phyloP scores from a whole-genome alignment of 208 protist species.

The Crithidia sp. region DNA sequence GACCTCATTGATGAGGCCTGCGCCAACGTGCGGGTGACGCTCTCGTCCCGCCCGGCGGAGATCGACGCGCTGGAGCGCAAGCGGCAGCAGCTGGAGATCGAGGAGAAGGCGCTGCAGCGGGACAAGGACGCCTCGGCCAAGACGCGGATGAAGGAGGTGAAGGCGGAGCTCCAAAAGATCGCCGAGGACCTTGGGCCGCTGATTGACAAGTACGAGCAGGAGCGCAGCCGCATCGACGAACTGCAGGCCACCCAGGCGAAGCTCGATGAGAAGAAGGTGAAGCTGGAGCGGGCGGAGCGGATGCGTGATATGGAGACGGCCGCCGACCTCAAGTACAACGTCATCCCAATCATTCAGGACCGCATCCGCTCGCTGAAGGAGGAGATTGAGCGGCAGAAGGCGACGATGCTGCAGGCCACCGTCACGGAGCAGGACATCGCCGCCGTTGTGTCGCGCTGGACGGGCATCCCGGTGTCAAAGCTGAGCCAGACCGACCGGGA shows the following conservation, averaged over 20 bases:
- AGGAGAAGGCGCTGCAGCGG: constrained; percentile 90
- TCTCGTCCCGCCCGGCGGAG: constrained; percentile 95
- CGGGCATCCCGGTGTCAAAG: constrained; percentile 97
- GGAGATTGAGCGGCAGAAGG: constrained; percentile 72
- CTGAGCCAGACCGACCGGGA: constrained; percentile 92
- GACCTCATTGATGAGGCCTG: constrained; percentile 98
- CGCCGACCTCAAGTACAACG: constrained; percentile 96
- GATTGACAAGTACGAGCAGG: constrained; percentile 78
- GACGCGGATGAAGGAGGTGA: constrained; percentile 73
- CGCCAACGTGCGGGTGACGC: constrained; percentile 90
- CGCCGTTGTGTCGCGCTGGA: constrained; percentile 96
- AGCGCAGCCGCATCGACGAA: constrained; percentile 87
- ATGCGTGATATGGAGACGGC: constrained; percentile 90
- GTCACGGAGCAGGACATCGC: constrained; percentile 95
- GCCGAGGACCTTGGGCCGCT: constrained; percentile 86
- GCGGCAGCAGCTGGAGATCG: constrained; percentile 90
- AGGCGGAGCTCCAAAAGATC: constrained; percentile 76
- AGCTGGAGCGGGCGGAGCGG: constrained; percentile 92
- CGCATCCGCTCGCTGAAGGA: constrained; percentile 75
- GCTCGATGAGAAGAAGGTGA: constrained; percentile 90
- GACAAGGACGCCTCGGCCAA: constrained; percentile 86
- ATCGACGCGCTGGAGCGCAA: constrained; percentile 94
- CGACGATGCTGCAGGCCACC: constrained; percentile 92
- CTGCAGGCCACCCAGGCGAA: constrained; percentile 85
- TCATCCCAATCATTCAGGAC: constrained; percentile 95